phyloP scores from a whole-genome alignment of 306 rosid genomes.

The Amphicarpaea edgeworthii region DNA sequence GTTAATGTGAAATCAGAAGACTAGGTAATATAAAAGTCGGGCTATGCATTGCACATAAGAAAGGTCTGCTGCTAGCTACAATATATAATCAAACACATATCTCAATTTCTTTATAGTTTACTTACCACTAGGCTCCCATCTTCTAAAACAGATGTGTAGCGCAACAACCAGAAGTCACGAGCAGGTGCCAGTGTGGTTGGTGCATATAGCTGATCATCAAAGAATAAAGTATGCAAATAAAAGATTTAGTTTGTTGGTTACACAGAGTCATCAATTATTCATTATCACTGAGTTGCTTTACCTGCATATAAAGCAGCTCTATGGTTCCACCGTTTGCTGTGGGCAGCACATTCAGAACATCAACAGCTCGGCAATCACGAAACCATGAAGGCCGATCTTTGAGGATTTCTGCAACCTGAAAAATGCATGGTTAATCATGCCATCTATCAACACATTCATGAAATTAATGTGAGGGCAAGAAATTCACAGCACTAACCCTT shows the following conservation, averaged over 20 bases:
- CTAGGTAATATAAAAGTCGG: neutral
- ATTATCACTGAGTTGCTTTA: constrained; percentile 23
- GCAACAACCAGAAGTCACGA: constrained; percentile 96
- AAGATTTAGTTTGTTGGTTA: neutral
- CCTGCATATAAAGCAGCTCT: constrained; percentile 99
- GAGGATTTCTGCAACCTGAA: constrained; percentile 97
- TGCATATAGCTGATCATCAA: constrained; percentile 75
- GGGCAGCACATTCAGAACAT: constrained; percentile 91
- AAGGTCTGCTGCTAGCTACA: neutral
- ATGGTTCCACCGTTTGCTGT: constrained; percentile 98
- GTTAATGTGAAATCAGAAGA: too few species aligned
- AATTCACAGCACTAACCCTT: constrained; percentile 75
- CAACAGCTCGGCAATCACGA: constrained; percentile 99
- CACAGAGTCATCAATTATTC: neutral
- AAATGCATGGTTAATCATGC: constrained; percentile 37
- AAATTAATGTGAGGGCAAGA: neutral
- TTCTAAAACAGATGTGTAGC: constrained; percentile 93
- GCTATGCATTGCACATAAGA: neutral
- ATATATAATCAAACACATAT: constrained; percentile 18
- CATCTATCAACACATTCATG: constrained; percentile 20
- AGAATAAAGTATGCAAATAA: constrained; percentile 11
- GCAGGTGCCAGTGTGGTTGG: constrained; percentile 97
- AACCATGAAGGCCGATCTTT: constrained; percentile 96
- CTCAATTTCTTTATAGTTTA: constrained; percentile 1
- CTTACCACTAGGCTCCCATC: constrained; percentile 97